Conservation (phyloP, 306 rosid species). For the Rubus idaeus region DNA sequence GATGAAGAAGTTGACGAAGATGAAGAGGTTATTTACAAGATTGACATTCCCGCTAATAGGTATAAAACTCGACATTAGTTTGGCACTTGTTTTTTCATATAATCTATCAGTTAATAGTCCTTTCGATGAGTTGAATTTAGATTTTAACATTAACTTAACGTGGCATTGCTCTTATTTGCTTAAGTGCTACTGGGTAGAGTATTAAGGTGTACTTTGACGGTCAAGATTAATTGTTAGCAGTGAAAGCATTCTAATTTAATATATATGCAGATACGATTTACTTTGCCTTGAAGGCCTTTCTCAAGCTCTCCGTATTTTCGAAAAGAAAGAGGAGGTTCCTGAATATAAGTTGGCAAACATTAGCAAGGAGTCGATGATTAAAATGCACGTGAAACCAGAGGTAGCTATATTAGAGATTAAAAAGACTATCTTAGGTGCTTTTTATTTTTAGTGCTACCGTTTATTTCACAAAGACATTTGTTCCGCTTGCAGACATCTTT, state of each 20-base stretch:
- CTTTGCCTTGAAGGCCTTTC: constrained; percentile 95
- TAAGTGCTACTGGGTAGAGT: background rate
- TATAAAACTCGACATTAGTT: background rate
- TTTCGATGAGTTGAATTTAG: background rate
- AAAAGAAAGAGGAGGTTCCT: constrained; percentile 55
- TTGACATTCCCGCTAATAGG: constrained; percentile 93
- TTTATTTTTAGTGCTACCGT: background rate
- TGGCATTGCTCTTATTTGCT: too few relatives aligned
- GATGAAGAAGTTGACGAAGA: constrained; percentile 52
- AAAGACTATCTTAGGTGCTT: background rate
- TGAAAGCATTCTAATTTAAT: background rate
- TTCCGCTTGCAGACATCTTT: constrained; percentile 54
- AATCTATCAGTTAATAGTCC: too few relatives aligned
- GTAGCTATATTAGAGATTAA: constrained; percentile 32
- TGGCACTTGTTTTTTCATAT: background rate
- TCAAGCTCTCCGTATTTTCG: constrained; percentile 73
- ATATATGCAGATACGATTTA: constrained; percentile 68
- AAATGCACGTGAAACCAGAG: constrained; percentile 91
- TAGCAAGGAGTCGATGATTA: constrained; percentile 57
- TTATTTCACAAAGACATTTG: constrained; percentile 6
- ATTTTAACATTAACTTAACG: background rate
- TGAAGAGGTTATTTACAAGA: constrained; percentile 64
- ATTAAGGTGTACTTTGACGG: background rate
- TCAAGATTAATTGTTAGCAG: background rate
- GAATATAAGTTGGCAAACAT: constrained; percentile 54